Evolutionary conservation across 2,329 filamentous ascomycete species (phyloP).

Genomic region (Xylariaceae sp.): DNA sequence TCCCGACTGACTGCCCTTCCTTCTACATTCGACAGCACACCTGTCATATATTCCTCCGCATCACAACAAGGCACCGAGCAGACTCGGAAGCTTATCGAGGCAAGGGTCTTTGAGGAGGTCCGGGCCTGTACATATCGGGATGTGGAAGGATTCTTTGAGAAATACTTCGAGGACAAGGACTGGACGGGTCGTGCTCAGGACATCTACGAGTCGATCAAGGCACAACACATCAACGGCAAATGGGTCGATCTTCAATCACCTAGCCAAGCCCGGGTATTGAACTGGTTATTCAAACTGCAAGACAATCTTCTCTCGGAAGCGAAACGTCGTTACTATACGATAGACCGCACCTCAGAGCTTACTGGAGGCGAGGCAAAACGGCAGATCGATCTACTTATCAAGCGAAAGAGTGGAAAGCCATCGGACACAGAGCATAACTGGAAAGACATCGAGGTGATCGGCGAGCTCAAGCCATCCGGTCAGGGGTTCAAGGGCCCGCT

Average conservation of each 20-base stretch:
- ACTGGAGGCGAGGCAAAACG: not conserved
- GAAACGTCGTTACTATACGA: not conserved
- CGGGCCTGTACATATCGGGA: not conserved
- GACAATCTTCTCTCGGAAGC: not conserved
- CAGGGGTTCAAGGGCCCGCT: not conserved
- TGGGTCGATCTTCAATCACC: not conserved
- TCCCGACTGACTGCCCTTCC: not conserved
- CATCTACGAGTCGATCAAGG: not conserved
- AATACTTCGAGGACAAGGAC: not conserved
- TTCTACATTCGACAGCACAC: not conserved
- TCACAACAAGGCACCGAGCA: not conserved
- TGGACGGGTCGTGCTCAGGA: not conserved
- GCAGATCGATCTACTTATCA: not conserved
- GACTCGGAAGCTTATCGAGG: not conserved
- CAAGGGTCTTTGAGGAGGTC: not conserved
- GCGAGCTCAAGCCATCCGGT: not conserved
- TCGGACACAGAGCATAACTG: not conserved
- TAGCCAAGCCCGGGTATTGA: not conserved
- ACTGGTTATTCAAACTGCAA: not conserved
- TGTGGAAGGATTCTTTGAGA: not conserved
- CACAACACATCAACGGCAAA: not conserved
- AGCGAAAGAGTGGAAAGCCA: not conserved
- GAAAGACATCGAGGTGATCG: not conserved
- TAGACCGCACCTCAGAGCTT: not conserved
- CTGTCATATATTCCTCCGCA: not conserved